Base-by-base conservation (phyloP, 176 grass and related monocot species). In the Raddia guianensis region DNA sequence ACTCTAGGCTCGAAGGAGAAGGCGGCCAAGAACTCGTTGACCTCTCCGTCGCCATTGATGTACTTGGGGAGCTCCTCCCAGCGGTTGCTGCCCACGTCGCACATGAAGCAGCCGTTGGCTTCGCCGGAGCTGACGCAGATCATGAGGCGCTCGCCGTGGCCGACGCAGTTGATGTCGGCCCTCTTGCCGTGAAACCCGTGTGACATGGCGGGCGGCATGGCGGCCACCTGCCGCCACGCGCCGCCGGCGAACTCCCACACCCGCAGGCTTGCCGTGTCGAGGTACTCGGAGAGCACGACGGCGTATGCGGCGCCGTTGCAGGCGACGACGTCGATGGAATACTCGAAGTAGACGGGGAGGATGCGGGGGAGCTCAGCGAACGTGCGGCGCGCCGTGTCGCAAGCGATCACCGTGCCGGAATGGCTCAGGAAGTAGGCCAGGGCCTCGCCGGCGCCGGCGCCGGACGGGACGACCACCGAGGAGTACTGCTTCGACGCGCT, bases 1-100 rank as follows among this genome's bases (percentile, higher is more conserved):
- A 93, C 19, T 76, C 94, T 97, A 63, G 94, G 94, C 77, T 97
- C 94, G 52, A 93, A 97, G 16, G 88, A 84, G 86, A 97, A 93
- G 53, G 91, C 85, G 49, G 88, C 87, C 68, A 89, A 81, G 77
- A 93, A 97, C 78, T 91, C 88, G 72, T 49, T 89, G 77, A 58
- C 70, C 74, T 70, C 83, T 5, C 88, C 86, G 70, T 85, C 80
- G 21, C 74, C 68, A 12, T 70, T 50, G 67, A 33, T 49, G 72
- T 87, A 83, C 72, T 83, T 85, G 10, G 88, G 86, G 40, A 97
- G 69, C 77, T 93, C 88, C 69, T 82, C 63, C 94, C 94, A 97
- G 58, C 55, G 50, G 72, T 93, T 89, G 5, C 4, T 78, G 34
- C 58, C 73, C 40, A 91, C 58, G 78, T 91, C 78, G 73, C 86